Evolutionary conservation across 1,139 yeast genomes (phyloP).

Genomic region (Scheffersomyces insectosa): DNA sequence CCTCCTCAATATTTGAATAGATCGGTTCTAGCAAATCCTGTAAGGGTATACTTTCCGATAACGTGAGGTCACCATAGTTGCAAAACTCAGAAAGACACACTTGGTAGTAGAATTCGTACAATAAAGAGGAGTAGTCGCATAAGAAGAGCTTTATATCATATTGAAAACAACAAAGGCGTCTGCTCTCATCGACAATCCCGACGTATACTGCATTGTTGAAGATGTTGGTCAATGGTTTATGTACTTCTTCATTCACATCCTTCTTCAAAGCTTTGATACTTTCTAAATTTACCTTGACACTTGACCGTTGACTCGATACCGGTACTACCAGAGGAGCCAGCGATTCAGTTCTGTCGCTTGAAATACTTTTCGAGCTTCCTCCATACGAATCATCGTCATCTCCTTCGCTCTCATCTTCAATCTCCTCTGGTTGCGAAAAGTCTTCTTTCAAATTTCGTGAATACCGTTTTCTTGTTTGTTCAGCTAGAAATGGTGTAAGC

Average conservation of each 20-base stretch:
- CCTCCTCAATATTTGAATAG: slow-evolving; percentile 12
- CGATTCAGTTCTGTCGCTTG: not conserved
- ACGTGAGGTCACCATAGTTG: slow-evolving; percentile 69
- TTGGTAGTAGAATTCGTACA: slow-evolving; percentile 78
- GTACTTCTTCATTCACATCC: slow-evolving; percentile 47
- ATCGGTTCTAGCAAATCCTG: slow-evolving; percentile 28
- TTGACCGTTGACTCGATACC: not conserved
- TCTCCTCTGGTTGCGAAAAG: not conserved
- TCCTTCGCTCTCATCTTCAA: slow-evolving; percentile 5
- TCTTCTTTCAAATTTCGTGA: not conserved
- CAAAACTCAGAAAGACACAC: slow-evolving; percentile 74
- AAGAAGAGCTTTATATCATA: slow-evolving; percentile 74
- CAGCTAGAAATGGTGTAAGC: slow-evolving; percentile 44
- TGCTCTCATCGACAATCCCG: slow-evolving; percentile 75
- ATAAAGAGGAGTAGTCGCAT: slow-evolving; percentile 76
- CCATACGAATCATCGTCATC: not conserved
- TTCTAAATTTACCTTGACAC: slow-evolving; percentile 47
- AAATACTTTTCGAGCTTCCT: slow-evolving; percentile 2
- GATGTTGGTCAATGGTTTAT: slow-evolving; percentile 60
- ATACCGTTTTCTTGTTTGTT: slow-evolving; percentile 9
- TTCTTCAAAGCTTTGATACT: slow-evolving; percentile 58
- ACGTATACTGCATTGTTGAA: slow-evolving; percentile 73
- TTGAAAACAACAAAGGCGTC: slow-evolving; percentile 79
- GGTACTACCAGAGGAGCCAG: not conserved
- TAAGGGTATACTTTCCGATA: slow-evolving; percentile 40